Percentiles rank a stretch among this genome's conserved stretches.
Conservation (phyloP, 164 flowering plant species). For the Vitis labrusca region DNA sequence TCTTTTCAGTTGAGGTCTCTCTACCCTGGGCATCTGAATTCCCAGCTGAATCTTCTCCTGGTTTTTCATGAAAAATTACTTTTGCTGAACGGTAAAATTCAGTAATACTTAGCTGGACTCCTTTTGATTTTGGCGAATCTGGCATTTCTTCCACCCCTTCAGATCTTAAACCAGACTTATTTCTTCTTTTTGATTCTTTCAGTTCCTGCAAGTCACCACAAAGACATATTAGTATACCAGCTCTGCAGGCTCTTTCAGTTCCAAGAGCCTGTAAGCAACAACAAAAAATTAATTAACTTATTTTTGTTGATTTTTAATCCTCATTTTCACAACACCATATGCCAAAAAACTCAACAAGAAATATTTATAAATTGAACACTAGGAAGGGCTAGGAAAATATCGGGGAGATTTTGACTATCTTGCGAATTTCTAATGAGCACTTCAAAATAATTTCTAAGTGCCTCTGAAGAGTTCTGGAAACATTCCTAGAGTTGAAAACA, state of each 20-base stretch:
- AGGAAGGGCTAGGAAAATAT: too few relatives aligned
- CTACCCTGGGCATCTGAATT: slow-evolving; percentile 14
- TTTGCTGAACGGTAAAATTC: slow-evolving; percentile 70
- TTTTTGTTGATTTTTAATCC: too few relatives aligned
- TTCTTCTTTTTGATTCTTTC: slow-evolving; percentile 48
- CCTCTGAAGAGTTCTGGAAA: too few relatives aligned
- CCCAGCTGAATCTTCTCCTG: slow-evolving; percentile 27
- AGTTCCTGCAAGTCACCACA: slow-evolving; percentile 43
- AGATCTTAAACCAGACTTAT: slow-evolving; percentile 19
- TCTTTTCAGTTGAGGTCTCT: slow-evolving; percentile 24
- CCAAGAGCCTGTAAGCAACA: not conserved
- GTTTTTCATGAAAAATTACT: slow-evolving; percentile 27
- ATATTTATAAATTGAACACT: too few relatives aligned
- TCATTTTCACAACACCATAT: too few relatives aligned
- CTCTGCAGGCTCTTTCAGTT: not conserved
- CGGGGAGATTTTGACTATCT: too few relatives aligned
- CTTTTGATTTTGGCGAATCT: slow-evolving; percentile 37
- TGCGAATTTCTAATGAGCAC: too few relatives aligned
- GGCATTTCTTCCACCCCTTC: slow-evolving; percentile 18
- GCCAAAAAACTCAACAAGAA: too few relatives aligned
- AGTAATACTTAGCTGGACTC: slow-evolving; percentile 63
- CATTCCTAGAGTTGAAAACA: too few relatives aligned
- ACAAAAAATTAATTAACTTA: too few relatives aligned
- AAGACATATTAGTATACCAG: not conserved
- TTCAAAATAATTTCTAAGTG: too few relatives aligned